Percentiles rank a stretch among this genome's conserved stretches.
Evolutionary conservation across 2,329 filamentous ascomycete genomes (phyloP).

Genomic region (Nemania sp.): DNA sequence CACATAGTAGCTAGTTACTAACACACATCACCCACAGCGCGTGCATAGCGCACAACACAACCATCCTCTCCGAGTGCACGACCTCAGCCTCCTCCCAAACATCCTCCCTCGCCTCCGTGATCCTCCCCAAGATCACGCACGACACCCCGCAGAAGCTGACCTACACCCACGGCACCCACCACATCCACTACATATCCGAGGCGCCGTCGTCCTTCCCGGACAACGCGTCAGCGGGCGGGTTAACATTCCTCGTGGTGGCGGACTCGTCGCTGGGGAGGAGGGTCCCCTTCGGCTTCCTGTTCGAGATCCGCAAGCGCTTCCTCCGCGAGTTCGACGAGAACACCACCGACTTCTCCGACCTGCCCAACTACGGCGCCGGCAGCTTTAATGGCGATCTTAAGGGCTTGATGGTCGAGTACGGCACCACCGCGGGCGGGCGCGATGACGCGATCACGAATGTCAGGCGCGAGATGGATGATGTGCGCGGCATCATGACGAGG

Average conservation of each 20-base stretch:
- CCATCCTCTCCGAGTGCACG: constrained; percentile 93
- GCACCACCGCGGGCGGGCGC: constrained; percentile 78
- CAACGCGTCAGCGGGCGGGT: constrained; percentile 76
- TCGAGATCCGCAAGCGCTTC: constrained; percentile 92
- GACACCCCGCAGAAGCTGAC: constrained; percentile 85
- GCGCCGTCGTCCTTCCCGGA: constrained; percentile 74
- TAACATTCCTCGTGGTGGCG: constrained; percentile 93
- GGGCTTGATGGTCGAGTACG: constrained; percentile 84
- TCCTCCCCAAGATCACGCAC: constrained; percentile 95
- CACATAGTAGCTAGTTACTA: not conserved
- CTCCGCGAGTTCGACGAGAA: constrained; percentile 74
- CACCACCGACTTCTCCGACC: constrained; percentile 76
- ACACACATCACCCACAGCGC: constrained; percentile 65
- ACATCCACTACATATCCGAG: constrained; percentile 96
- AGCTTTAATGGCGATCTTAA: constrained; percentile 86
- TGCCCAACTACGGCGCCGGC: constrained; percentile 91
- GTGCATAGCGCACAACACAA: constrained; percentile 93
- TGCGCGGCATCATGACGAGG: constrained; percentile 92
- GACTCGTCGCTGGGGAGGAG: constrained; percentile 84
- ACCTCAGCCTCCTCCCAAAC: constrained; percentile 85
- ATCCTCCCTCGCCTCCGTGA: constrained; percentile 88
- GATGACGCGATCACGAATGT: constrained; percentile 87
- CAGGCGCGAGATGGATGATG: constrained; percentile 90
- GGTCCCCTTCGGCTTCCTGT: constrained; percentile 91
- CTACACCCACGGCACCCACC: constrained; percentile 90